Percentiles rank a stretch among this genome's conserved stretches.
Evolutionary conservation across 106 monocot genomes (phyloP).

Genomic region (Acorus gramineus): DNA sequence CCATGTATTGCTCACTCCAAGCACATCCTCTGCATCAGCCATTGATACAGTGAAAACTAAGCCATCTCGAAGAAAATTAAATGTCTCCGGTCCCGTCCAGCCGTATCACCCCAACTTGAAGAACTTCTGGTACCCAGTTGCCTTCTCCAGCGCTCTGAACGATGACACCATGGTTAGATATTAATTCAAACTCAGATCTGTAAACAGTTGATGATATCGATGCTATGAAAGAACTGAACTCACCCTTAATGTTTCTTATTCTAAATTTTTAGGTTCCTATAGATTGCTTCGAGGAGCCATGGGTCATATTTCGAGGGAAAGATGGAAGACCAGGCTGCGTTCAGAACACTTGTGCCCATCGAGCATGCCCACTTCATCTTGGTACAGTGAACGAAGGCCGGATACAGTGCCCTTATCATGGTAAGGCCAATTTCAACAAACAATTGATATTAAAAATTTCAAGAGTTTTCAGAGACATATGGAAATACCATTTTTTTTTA

Average conservation of each 20-base stretch:
- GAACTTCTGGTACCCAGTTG: slow-evolving; percentile 89
- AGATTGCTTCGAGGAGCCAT: slow-evolving; percentile 92
- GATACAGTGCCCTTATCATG: slow-evolving; percentile 91
- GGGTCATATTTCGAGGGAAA: slow-evolving; percentile 90
- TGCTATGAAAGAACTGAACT: not conserved
- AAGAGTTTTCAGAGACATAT: no score
- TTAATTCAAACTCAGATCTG: not conserved
- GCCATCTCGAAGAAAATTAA: slow-evolving; percentile 34
- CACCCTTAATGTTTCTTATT: not conserved
- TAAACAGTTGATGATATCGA: not conserved
- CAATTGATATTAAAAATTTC: not conserved
- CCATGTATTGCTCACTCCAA: slow-evolving; percentile 16
- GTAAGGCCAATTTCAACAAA: slow-evolving; percentile 23
- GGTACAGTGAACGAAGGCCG: slow-evolving; percentile 82
- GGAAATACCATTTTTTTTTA: no score
- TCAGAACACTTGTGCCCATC: slow-evolving; percentile 91
- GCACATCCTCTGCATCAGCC: slow-evolving; percentile 36
- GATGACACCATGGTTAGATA: slow-evolving; percentile 60
- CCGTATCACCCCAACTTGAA: slow-evolving; percentile 57
- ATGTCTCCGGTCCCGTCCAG: slow-evolving; percentile 76
- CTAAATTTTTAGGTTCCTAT: slow-evolving; percentile 48
- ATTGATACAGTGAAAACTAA: slow-evolving; percentile 12
- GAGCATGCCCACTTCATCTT: slow-evolving; percentile 92
- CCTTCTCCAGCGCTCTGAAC: slow-evolving; percentile 67
- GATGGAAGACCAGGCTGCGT: slow-evolving; percentile 84